phyloP scores from a whole-genome alignment of 768 basidiomycete genomes.

The Coprinellus aureogranulatus region DNA sequence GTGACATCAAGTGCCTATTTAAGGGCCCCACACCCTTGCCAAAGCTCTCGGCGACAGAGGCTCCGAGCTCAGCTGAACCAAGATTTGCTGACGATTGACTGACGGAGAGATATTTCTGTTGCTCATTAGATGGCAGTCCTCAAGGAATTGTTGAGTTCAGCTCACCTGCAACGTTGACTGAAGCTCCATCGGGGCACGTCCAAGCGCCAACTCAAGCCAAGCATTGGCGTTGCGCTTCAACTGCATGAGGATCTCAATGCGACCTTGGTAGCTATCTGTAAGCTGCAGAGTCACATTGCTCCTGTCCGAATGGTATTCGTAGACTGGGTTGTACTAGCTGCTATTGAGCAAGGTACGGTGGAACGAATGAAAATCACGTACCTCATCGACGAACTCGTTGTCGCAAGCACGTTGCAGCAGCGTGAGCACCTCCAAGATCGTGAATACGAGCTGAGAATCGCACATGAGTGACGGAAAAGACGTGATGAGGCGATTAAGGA shows the following conservation, averaged over 20 bases:
- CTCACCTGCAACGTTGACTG: slow-evolving; percentile 86
- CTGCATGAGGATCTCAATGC: slow-evolving; percentile 79
- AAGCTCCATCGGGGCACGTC: slow-evolving; percentile 87
- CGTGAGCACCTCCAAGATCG: slow-evolving; percentile 89
- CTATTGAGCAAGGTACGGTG: not conserved
- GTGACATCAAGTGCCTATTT: slow-evolving; percentile 69
- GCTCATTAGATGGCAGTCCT: slow-evolving; percentile 1
- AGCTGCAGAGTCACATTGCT: slow-evolving; percentile 73
- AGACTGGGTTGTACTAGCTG: slow-evolving; percentile 79
- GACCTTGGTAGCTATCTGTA: slow-evolving; percentile 79
- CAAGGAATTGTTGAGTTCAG: too few species aligned
- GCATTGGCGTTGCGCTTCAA: slow-evolving; percentile 68
- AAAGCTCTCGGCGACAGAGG: slow-evolving; percentile 84
- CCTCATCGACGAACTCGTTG: slow-evolving; percentile 90
- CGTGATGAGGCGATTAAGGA: slow-evolving; percentile 79
- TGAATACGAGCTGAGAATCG: slow-evolving; percentile 80
- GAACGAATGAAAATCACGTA: slow-evolving; percentile 30
- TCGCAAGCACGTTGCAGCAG: slow-evolving; percentile 84
- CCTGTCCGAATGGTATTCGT: slow-evolving; percentile 79
- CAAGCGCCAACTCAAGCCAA: slow-evolving; percentile 87
- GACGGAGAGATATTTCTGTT: slow-evolving; percentile 84
- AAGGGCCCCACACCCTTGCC: slow-evolving; percentile 77
- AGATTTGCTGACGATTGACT: slow-evolving; percentile 67
- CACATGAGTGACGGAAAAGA: slow-evolving; percentile 96
- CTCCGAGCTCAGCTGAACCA: slow-evolving; percentile 84